A percentile compares a stretch with the other conserved stretches of the same genome.
phyloP scores from a whole-genome alignment of 305 asterid species.

The Withania somnifera region DNA sequence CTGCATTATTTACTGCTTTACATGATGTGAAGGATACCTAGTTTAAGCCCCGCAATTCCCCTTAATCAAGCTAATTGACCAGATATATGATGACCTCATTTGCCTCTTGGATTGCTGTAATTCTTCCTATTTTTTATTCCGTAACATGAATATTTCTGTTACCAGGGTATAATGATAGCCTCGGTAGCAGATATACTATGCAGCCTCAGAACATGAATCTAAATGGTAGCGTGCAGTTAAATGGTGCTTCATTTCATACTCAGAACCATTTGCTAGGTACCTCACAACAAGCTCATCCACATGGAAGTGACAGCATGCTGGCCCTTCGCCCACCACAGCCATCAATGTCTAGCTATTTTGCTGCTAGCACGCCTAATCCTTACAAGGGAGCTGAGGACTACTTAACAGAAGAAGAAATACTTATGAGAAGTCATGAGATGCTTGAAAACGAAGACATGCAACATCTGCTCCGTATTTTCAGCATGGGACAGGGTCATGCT shows the following conservation, averaged over 20 bases:
- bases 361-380: conserved; percentile 39
- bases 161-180: conserved; percentile 49
- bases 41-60: neutral
- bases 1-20: neutral
- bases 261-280: conserved; percentile 39
- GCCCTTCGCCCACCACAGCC: conserved; percentile 62
- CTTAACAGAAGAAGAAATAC: conserved; percentile 71
- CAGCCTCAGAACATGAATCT: conserved; percentile 47
- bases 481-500: conserved; percentile 59
- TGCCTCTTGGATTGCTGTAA: neutral
- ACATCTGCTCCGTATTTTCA: conserved; percentile 65
- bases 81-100: neutral
- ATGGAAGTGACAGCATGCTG: conserved; percentile 37
- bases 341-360: conserved; percentile 36
- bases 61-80: neutral
- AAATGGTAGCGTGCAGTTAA: conserved; percentile 31
- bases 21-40: neutral
- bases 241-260: conserved; percentile 32
- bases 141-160: conserved; percentile 1
- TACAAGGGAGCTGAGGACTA: conserved; percentile 47
- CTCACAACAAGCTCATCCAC: conserved; percentile 38
- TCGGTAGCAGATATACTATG: conserved; percentile 32
- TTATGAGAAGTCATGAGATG: conserved; percentile 84
- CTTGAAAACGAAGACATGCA: conserved; percentile 94
- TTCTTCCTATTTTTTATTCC: neutral